Evolutionary conservation across 208 protist species (phyloP).

Genomic region (Trypanosoma grayi): DNA sequence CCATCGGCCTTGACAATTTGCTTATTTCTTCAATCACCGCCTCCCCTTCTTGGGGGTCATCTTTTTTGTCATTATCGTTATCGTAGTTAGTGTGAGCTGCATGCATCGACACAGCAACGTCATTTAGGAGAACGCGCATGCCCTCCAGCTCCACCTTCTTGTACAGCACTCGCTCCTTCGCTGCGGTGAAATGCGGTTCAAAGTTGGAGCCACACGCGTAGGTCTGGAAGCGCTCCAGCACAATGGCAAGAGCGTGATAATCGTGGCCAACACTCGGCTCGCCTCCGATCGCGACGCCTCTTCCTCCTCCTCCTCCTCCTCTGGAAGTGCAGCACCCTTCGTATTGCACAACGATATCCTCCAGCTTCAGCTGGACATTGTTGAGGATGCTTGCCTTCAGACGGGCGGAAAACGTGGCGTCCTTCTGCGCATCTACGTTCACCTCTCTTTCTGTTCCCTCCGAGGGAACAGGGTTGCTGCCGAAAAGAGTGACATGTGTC

Average conservation of each 20-base stretch:
- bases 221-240: constrained; percentile 40
- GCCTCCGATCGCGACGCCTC: not conserved
- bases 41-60: not conserved
- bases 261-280: not conserved
- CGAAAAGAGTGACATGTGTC: not conserved
- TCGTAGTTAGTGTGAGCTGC: not conserved
- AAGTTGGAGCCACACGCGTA: constrained; percentile 59
- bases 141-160: constrained; percentile 55
- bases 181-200: constrained; percentile 41
- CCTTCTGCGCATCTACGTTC: constrained; percentile 13
- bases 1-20: not conserved
- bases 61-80: not conserved
- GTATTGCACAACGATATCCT: constrained; percentile 55
- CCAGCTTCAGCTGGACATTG: constrained; percentile 68
- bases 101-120: not conserved
- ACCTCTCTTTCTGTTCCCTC: not conserved
- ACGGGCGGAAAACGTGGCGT: constrained; percentile 66
- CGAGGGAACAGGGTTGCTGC: not conserved
- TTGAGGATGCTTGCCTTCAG: constrained; percentile 76
- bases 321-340: constrained; percentile 25
- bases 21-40: not conserved
- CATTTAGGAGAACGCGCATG: constrained; percentile 30
- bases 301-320: no score
- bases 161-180: constrained; percentile 38
- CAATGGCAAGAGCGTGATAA: constrained; percentile 22